A percentile compares a stretch with the other conserved stretches of the same genome.
Conservation (phyloP, 192 early-diverging fungal genomes). For the Globomyces pollinis-pini region DNA sequence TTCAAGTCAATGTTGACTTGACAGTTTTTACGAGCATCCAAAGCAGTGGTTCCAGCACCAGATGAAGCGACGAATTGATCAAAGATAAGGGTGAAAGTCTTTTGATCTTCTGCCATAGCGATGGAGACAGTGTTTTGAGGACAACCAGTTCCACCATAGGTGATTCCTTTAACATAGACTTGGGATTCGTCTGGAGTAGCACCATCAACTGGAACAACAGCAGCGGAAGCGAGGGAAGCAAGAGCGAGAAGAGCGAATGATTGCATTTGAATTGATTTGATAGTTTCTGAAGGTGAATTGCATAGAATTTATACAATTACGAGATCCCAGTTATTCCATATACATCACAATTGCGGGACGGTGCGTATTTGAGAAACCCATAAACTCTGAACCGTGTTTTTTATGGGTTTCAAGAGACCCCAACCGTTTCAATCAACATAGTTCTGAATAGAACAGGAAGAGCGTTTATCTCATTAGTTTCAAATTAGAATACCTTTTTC, state of each 20-base stretch:
- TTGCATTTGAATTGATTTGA: too few relatives aligned
- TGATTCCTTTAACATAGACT: background rate
- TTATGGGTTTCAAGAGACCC: too few relatives aligned
- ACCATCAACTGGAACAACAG: background rate
- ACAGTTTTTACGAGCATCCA: slow-evolving; percentile 17
- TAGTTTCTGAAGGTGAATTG: too few relatives aligned
- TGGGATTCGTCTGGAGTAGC: background rate
- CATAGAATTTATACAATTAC: too few relatives aligned
- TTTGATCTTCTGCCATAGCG: slow-evolving; percentile 11
- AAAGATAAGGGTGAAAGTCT: slow-evolving; percentile 22
- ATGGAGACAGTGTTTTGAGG: background rate
- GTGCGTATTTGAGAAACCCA: too few relatives aligned
- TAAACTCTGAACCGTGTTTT: too few relatives aligned
- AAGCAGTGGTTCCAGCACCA: slow-evolving; percentile 13
- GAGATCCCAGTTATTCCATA: too few relatives aligned
- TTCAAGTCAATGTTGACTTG: slow-evolving; percentile 10
- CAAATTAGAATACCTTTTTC: too few relatives aligned
- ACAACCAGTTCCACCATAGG: slow-evolving; percentile 5
- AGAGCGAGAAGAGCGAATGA: background rate
- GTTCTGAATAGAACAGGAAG: too few relatives aligned
- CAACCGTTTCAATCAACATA: too few relatives aligned
- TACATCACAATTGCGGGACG: too few relatives aligned
- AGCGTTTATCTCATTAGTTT: too few relatives aligned
- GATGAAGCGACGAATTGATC: slow-evolving; percentile 16
- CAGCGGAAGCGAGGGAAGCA: background rate